Conservation (phyloP, 768 basidiomycete genomes). For the Tricholoma sp. region DNA sequence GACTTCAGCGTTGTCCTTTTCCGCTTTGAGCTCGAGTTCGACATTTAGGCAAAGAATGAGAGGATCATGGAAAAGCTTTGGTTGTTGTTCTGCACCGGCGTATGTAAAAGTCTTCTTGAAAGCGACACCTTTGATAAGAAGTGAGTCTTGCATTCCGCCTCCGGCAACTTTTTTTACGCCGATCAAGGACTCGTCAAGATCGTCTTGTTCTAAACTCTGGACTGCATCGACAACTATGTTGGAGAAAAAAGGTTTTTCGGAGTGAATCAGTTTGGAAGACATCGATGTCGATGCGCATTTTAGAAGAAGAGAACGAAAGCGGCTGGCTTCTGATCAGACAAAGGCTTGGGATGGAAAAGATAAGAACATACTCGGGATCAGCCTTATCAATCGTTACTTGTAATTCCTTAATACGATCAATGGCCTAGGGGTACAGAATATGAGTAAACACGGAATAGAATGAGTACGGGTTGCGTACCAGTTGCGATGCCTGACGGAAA, state of each 20-base stretch:
- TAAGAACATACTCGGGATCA: conserved; percentile 70
- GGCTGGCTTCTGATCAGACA: conserved; percentile 40
- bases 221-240: conserved; percentile 99
- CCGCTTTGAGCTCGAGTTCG: conserved; percentile 97
- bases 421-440: conserved; percentile 45
- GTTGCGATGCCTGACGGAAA: conserved; percentile 78
- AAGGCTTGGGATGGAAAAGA: conserved; percentile 6
- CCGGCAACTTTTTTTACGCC: conserved; percentile 98
- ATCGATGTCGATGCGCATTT: conserved; percentile 99
- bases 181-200: conserved; percentile 93
- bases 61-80: conserved; percentile 85
- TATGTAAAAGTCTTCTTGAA: conserved; percentile 99
- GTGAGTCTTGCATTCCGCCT: conserved; percentile 95
- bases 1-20: conserved; percentile 99
- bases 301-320: conserved; percentile 88
- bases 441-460: conserved; percentile 4
- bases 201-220: conserved; percentile 84
- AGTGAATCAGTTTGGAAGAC: conserved; percentile 99
- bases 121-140: conserved; percentile 84
- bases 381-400: conserved; percentile 89
- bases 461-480: conserved; percentile 48
- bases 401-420: conserved; percentile 82
- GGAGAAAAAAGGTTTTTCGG: conserved; percentile 98
- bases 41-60: conserved; percentile 94
- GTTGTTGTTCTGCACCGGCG: conserved; percentile 98